These are phyloP conservation scores for Pyropia haitanensis DNA, from an alignment of 23 red algal genomes.

Conservation along the genomic window DNA sequence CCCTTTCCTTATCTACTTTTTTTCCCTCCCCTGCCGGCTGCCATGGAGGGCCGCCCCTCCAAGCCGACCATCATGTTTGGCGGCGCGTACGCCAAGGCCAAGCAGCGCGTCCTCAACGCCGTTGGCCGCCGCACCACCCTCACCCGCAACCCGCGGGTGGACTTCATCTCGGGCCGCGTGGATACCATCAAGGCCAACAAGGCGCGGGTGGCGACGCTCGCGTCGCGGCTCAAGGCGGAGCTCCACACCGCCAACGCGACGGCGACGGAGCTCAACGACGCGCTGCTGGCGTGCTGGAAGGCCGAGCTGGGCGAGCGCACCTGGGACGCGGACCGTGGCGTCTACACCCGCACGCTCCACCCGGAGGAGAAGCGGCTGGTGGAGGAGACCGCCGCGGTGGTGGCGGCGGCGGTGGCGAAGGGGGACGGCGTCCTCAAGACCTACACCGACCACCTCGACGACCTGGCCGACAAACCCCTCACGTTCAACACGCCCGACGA, in stretches of 20 bases:
- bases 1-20: no score
- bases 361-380: conserved; percentile 59
- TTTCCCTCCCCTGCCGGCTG: no score
- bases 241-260: conserved; percentile 25
- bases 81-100: conserved; percentile 91
- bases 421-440: conserved; percentile 45
- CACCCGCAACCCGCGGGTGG: conserved; percentile 62
- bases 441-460: conserved; percentile 59
- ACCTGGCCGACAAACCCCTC: conserved; percentile 40
- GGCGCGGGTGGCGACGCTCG: conserved; percentile 17
- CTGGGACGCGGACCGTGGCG: conserved; percentile 60
- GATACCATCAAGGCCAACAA: conserved; percentile 67
- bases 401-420: conserved; percentile 26
- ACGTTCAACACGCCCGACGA: conserved; percentile 68
- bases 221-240: conserved; percentile 16
- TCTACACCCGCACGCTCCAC: conserved; percentile 40
- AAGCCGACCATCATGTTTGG: conserved; percentile 16
- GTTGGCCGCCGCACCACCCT: conserved; percentile 84
- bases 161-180: conserved; percentile 66
- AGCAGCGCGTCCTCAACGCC: conserved; percentile 95
- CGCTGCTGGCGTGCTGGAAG: conserved; percentile 54
- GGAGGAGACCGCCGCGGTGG: conserved; percentile 46
- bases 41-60: no score
- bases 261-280: conserved; percentile 33
- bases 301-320: conserved; percentile 66